A percentile compares a stretch with the other conserved stretches of the same genome.
phyloP scores from a whole-genome alignment of 352 stramenopile species.

The Paralagenidium karlingii region DNA sequence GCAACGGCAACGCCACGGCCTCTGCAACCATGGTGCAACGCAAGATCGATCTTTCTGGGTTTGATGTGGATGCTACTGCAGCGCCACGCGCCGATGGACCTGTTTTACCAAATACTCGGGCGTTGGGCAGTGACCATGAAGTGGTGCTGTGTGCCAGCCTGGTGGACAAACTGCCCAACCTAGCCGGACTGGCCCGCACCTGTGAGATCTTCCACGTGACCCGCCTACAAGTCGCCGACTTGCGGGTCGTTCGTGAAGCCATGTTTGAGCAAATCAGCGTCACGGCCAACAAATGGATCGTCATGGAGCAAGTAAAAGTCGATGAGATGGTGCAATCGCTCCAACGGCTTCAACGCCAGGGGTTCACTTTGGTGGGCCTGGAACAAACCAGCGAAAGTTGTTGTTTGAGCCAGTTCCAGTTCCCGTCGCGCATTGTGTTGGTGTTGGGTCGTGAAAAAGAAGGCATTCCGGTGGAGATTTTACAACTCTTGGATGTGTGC shows the following conservation, averaged over 20 bases:
- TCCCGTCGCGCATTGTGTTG: slow-evolving; percentile 87
- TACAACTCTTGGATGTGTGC: slow-evolving; percentile 92
- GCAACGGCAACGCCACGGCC: background rate
- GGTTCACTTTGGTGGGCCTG: slow-evolving; percentile 88
- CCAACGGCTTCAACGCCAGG: slow-evolving; percentile 50
- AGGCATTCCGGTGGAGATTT: slow-evolving; percentile 90
- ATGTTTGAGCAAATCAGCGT: slow-evolving; percentile 87
- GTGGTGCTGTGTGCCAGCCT: slow-evolving; percentile 79
- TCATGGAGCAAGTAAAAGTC: slow-evolving; percentile 80
- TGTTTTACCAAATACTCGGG: no score
- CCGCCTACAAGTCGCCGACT: slow-evolving; percentile 82
- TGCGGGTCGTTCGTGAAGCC: slow-evolving; percentile 61
- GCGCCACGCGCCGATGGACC: no score
- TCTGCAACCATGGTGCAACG: slow-evolving; percentile 16
- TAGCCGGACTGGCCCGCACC: slow-evolving; percentile 88
- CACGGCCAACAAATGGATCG: slow-evolving; percentile 91
- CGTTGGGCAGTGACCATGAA: no score
- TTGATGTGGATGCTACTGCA: no score
- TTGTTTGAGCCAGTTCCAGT: slow-evolving; percentile 67
- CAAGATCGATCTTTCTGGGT: no score
- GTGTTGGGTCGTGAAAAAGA: slow-evolving; percentile 95
- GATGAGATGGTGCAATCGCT: slow-evolving; percentile 21
- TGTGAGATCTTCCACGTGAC: slow-evolving; percentile 92
- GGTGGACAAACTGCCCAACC: slow-evolving; percentile 93
- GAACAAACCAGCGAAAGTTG: slow-evolving; percentile 91